Percentiles rank a stretch among this genome's conserved stretches.
Evolutionary conservation across 805 yeast genomes (phyloP).

Genomic region (Hyphopichia homilentoma): DNA sequence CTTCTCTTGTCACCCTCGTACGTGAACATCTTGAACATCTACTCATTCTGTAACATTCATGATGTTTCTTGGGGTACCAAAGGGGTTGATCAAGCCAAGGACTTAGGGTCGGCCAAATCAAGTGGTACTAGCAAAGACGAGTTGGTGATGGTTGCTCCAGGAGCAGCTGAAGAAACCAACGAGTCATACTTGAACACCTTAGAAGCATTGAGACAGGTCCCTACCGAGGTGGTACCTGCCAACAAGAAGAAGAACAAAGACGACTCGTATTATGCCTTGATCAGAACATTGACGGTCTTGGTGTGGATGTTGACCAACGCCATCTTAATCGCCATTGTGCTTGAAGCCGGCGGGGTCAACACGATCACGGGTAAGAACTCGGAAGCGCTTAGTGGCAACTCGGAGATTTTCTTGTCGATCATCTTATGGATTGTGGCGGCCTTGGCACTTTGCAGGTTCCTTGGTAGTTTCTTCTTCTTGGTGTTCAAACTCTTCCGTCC

Average conservation of each 20-base stretch:
- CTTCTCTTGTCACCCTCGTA: slow-evolving; percentile 82
- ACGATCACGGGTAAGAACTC: slow-evolving; percentile 29
- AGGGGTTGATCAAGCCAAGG: slow-evolving; percentile 66
- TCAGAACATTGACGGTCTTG: slow-evolving; percentile 85
- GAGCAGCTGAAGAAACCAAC: slow-evolving; percentile 73
- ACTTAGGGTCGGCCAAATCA: slow-evolving; percentile 79
- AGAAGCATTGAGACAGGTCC: slow-evolving; percentile 46
- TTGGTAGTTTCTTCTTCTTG: slow-evolving; percentile 68
- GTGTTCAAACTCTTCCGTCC: slow-evolving; percentile 35
- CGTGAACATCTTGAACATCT: slow-evolving; percentile 85
- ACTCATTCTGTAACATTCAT: slow-evolving; percentile 94
- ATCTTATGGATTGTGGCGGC: slow-evolving; percentile 92
- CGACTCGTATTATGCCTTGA: slow-evolving; percentile 83
- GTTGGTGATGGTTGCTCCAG: slow-evolving; percentile 52
- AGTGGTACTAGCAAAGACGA: slow-evolving; percentile 34
- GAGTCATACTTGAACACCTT: slow-evolving; percentile 64
- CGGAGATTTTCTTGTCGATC: slow-evolving; percentile 72
- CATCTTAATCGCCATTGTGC: slow-evolving; percentile 74
- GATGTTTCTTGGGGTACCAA: slow-evolving; percentile 98
- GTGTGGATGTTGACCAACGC: slow-evolving; percentile 88
- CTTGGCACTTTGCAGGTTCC: slow-evolving; percentile 76
- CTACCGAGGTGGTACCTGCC: slow-evolving; percentile 22
- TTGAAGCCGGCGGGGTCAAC: slow-evolving; percentile 77
- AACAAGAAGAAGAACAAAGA: slow-evolving; percentile 33
- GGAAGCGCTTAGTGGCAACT: slow-evolving; percentile 36